Conservation (phyloP, 2,329 filamentous ascomycete genomes). For the Aspergillus sojae region DNA sequence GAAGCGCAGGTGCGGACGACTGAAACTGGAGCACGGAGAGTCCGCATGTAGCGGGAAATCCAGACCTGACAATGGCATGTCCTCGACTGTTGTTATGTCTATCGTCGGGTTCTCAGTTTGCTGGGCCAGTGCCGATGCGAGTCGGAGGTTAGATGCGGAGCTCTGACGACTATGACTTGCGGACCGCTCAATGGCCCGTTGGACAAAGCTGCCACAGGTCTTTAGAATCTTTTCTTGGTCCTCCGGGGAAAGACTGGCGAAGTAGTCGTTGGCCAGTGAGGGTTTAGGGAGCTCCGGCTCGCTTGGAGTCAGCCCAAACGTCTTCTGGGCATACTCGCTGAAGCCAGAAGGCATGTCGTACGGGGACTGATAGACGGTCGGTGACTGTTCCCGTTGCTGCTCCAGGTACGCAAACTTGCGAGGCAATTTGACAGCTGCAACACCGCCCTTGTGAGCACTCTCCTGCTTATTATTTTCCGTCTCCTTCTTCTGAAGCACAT, state of each 20-base stretch:
- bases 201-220: conserved; percentile 45
- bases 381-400: conserved; percentile 39
- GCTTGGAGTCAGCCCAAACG: conserved; percentile 39
- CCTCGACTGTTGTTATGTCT: conserved; percentile 45
- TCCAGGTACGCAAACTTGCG: conserved; percentile 45
- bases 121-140: conserved; percentile 42
- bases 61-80: conserved; percentile 39
- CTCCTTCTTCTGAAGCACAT: conserved; percentile 43
- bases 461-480: conserved; percentile 37
- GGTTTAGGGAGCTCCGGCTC: conserved; percentile 38
- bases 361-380: conserved; percentile 46
- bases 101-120: conserved; percentile 45
- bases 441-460: conserved; percentile 33
- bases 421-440: conserved; percentile 34
- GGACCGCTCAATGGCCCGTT: conserved; percentile 41
- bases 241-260: conserved; percentile 41
- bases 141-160: conserved; percentile 40
- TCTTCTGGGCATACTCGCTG: conserved; percentile 44
- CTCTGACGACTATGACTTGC: conserved; percentile 41
- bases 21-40: conserved; percentile 47
- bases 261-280: conserved; percentile 47
- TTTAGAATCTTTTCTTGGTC: conserved; percentile 48
- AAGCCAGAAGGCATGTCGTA: conserved; percentile 48
- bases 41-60: conserved; percentile 45
- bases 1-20: conserved; percentile 45